A percentile compares a stretch with the other conserved stretches of the same genome.
Evolutionary conservation across 139 green algal species (phyloP).

Genomic region (Ulvella scutata): DNA sequence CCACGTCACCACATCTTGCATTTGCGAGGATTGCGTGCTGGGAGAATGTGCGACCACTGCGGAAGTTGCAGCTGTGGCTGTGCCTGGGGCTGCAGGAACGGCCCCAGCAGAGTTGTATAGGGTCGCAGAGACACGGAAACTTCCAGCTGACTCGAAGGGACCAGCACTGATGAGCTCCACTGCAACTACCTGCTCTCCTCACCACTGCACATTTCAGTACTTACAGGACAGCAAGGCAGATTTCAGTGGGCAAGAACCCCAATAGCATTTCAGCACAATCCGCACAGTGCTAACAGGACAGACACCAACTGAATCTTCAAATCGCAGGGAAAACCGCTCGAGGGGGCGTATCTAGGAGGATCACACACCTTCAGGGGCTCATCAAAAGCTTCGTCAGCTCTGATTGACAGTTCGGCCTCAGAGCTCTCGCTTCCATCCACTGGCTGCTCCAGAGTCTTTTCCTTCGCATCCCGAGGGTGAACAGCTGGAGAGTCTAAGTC

Average conservation of each 20-base stretch:
- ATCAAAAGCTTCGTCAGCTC: not conserved
- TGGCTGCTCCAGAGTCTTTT: not conserved
- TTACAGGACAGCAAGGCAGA: too few species aligned
- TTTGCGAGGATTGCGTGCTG: not conserved
- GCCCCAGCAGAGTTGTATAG: not conserved
- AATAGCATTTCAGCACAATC: too few species aligned
- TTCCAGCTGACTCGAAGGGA: not conserved
- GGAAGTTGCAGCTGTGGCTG: not conserved
- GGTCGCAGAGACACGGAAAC: not conserved
- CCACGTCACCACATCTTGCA: not conserved
- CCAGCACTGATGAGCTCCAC: not conserved
- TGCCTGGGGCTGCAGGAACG: not conserved
- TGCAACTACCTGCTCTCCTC: not conserved
- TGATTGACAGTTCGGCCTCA: not conserved
- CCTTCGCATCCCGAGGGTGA: not conserved
- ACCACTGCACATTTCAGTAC: slow-evolving; percentile 5
- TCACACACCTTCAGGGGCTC: not conserved
- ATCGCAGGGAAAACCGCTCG: too few species aligned
- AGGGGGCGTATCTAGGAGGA: too few species aligned
- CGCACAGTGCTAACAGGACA: too few species aligned
- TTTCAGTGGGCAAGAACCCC: too few species aligned
- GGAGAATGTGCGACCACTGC: too few species aligned
- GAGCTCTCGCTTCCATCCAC: not conserved
- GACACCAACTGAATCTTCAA: too few species aligned
- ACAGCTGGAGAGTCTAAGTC: not conserved